These are phyloP conservation scores for Diplodia seriata DNA, from an alignment of 2,329 filamentous ascomycete species.

Conservation along the genomic window DNA sequence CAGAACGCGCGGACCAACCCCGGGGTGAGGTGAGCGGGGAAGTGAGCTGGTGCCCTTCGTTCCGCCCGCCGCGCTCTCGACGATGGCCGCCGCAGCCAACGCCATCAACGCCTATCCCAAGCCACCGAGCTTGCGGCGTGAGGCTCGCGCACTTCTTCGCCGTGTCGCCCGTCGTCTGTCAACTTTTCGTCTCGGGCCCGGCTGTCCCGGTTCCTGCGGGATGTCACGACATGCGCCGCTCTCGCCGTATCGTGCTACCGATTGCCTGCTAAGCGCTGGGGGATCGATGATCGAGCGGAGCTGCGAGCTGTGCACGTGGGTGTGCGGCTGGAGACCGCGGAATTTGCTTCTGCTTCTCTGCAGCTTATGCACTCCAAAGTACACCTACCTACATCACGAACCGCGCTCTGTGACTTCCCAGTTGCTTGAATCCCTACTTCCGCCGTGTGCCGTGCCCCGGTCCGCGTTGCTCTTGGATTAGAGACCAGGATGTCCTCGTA, in stretches of 20 bases:
- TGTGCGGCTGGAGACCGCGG: background rate
- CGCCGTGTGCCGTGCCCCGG: background rate
- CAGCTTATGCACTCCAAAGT: slow-evolving; percentile 15
- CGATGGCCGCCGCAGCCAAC: slow-evolving; percentile 9
- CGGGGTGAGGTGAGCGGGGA: slow-evolving; percentile 26
- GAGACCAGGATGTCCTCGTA: slow-evolving; percentile 18
- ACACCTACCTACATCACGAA: slow-evolving; percentile 1
- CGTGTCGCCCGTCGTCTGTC: background rate
- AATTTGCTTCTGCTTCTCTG: slow-evolving; percentile 24
- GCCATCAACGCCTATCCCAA: slow-evolving; percentile 22
- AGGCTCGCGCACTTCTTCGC: background rate
- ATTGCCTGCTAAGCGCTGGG: background rate
- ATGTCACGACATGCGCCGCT: slow-evolving; percentile 8
- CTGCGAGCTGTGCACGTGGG: slow-evolving; percentile 14
- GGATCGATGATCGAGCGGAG: slow-evolving; percentile 24
- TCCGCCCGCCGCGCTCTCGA: slow-evolving; percentile 15
- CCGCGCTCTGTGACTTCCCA: background rate
- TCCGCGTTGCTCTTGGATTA: slow-evolving; percentile 5
- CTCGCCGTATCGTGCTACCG: slow-evolving; percentile 16
- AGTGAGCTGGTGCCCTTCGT: slow-evolving; percentile 19
- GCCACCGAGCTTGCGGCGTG: background rate
- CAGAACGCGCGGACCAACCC: slow-evolving; percentile 8
- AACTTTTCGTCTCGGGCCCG: background rate
- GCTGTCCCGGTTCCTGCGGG: background rate
- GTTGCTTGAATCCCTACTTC: background rate